Percentiles rank a stretch among this genome's conserved stretches.
Evolutionary conservation across 2,329 filamentous ascomycete species (phyloP).

Genomic region (Penicillium sp.): DNA sequence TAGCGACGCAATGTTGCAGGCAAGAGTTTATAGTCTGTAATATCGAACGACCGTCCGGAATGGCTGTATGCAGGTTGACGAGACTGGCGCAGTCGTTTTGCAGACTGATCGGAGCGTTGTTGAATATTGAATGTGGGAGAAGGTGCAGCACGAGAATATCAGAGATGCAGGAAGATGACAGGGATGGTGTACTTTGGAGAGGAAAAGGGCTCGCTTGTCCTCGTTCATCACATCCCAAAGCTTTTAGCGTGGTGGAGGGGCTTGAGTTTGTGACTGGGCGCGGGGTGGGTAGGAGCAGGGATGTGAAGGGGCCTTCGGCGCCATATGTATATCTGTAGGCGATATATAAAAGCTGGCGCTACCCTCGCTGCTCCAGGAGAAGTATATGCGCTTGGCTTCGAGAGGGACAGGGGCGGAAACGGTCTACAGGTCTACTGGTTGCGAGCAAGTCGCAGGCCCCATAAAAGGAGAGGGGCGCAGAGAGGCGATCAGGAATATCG

Average conservation of each 20-base stretch:
- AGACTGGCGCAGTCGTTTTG: conserved; percentile 2
- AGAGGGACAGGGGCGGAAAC: conserved; percentile 26
- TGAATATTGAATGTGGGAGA: conserved; percentile 2
- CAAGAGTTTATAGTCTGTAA: conserved; percentile 11
- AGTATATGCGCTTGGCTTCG: not conserved
- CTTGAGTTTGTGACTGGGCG: conserved; percentile 26
- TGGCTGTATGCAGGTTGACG: conserved; percentile 1
- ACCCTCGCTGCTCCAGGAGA: conserved; percentile 8
- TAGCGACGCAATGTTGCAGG: conserved; percentile 14
- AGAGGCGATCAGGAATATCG: not conserved
- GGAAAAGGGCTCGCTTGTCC: conserved; percentile 17
- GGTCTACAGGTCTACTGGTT: not conserved
- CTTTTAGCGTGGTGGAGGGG: conserved; percentile 26
- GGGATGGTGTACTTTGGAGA: conserved; percentile 10
- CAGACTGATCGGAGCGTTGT: conserved; percentile 1
- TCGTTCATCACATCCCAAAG: conserved; percentile 27
- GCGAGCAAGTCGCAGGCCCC: conserved; percentile 10
- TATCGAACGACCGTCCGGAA: conserved; percentile 8
- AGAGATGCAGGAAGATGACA: conserved; percentile 11
- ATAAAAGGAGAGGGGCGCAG: conserved; percentile 7
- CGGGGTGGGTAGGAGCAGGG: conserved; percentile 18
- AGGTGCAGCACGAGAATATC: conserved; percentile 12
- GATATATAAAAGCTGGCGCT: conserved; percentile 21
- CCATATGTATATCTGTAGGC: conserved; percentile 20
- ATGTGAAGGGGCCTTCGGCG: conserved; percentile 9